Percentiles rank a stretch among this genome's conserved stretches.
Evolutionary conservation across 2,329 filamentous ascomycete genomes (phyloP).

Genomic region (Neofusicoccum laricinum): DNA sequence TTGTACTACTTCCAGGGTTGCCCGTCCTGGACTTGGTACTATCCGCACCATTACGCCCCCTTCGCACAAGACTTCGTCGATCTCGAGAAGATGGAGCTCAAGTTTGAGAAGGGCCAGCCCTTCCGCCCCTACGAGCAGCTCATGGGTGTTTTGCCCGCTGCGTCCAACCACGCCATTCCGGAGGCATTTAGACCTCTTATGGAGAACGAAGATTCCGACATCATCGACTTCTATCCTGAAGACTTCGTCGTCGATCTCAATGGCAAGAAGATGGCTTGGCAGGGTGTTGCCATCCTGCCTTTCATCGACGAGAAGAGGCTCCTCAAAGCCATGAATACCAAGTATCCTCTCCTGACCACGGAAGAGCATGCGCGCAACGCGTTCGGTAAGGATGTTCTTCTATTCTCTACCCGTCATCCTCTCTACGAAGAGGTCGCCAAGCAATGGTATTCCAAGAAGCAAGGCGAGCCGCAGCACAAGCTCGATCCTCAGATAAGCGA

Average conservation of each 20-base stretch:
- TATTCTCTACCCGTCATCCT: conserved; percentile 80
- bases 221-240: conserved; percentile 96
- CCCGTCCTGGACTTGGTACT: conserved; percentile 99
- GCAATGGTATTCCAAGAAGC: conserved; percentile 90
- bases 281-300: conserved; percentile 86
- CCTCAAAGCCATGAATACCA: conserved; percentile 75
- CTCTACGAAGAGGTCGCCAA: conserved; percentile 81
- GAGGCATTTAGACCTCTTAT: conserved; percentile 86
- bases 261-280: conserved; percentile 98
- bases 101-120: conserved; percentile 78
- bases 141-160: conserved; percentile 95
- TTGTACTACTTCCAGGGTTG: conserved; percentile 98
- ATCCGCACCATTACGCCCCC: conserved; percentile 96
- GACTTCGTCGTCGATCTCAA: conserved; percentile 93
- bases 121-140: conserved; percentile 95
- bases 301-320: conserved; percentile 94
- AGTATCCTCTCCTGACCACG: conserved; percentile 73
- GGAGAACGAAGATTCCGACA: conserved; percentile 81
- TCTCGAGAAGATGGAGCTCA: conserved; percentile 72
- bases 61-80: conserved; percentile 94
- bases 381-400: conserved; percentile 74
- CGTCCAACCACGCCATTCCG: conserved; percentile 87
- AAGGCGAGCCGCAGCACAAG: conserved; percentile 63
- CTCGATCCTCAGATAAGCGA: conserved; percentile 73
- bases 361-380: conserved; percentile 78